Evolutionary conservation across 805 yeast genomes (phyloP).

Genomic region (Tetrapisispora iriomotensis): DNA sequence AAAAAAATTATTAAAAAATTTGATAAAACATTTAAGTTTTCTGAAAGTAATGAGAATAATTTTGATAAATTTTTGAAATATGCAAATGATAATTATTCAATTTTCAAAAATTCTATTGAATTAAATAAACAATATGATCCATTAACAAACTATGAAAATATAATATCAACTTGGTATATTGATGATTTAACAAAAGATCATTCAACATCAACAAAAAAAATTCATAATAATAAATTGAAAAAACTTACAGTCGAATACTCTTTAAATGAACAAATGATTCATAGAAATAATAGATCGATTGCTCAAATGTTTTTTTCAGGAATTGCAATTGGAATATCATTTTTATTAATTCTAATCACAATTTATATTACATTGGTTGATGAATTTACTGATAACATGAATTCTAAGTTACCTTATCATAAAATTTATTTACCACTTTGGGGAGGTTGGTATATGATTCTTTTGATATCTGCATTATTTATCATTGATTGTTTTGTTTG

Average conservation of each 20-base stretch:
- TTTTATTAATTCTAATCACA: conserved; percentile 59
- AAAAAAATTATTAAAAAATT: conserved; percentile 84
- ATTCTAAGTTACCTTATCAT: conserved; percentile 20
- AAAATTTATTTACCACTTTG: conserved; percentile 68
- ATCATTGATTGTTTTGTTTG: conserved; percentile 64
- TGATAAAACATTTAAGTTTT: conserved; percentile 44
- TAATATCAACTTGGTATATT: conserved; percentile 32
- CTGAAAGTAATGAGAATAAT: conserved; percentile 15
- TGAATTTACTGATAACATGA: conserved; percentile 29
- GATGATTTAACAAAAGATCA: conserved; percentile 22
- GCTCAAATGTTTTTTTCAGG: conserved; percentile 54
- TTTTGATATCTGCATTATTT: conserved; percentile 53
- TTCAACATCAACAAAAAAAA: conserved; percentile 20
- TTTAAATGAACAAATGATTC: conserved; percentile 27
- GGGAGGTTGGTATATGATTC: conserved; percentile 76
- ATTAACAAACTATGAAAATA: conserved; percentile 23
- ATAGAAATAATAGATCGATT: conserved; percentile 26
- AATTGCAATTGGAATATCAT: conserved; percentile 53
- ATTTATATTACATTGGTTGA: conserved; percentile 28
- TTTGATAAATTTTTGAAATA: conserved; percentile 19
- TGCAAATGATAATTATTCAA: conserved; percentile 17
- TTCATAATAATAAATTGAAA: conserved; percentile 20
- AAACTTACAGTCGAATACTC: conserved; percentile 24
- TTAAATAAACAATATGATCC: conserved; percentile 20
- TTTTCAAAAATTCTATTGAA: conserved; percentile 22